Percentiles rank a stretch among this genome's conserved stretches.
Conservation (phyloP, 305 asterid genomes). For the Fraxinus velutina region DNA sequence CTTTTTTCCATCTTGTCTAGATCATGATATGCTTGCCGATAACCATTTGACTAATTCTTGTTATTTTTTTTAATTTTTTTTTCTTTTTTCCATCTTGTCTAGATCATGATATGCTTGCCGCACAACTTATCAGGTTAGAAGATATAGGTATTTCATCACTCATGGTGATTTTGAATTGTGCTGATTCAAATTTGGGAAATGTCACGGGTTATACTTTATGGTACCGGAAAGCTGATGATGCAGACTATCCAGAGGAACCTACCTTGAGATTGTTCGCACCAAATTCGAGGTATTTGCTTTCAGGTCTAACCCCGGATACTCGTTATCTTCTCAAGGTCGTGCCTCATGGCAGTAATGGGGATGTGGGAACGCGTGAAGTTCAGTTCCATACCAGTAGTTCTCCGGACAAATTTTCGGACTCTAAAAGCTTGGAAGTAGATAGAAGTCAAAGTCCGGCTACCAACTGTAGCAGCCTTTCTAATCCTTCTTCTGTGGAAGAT, state of each 20-base stretch:
- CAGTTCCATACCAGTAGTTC: conserved; percentile 36
- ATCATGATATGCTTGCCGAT: conserved; percentile 28
- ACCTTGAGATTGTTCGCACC: conserved; percentile 39
- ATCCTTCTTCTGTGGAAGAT: conserved; percentile 86
- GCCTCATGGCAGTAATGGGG: conserved; percentile 29
- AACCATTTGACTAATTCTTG: conserved; percentile 12
- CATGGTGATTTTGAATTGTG: conserved; percentile 37
- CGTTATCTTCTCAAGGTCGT: conserved; percentile 48
- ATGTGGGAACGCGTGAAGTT: conserved; percentile 37
- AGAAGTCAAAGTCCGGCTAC: conserved; percentile 56
- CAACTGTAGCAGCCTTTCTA: conserved; percentile 73
- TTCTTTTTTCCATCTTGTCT: conserved; percentile 12
- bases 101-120: conserved; percentile 39
- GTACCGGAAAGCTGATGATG: conserved; percentile 53
- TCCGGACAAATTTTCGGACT: conserved; percentile 24
- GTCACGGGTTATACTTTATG: conserved; percentile 41
- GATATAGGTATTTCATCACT: conserved; percentile 52
- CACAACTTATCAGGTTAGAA: conserved; percentile 52
- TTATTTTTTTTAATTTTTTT: not conserved
- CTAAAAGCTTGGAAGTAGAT: conserved; percentile 38
- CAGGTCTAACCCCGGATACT: conserved; percentile 46
- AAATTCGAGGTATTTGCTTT: conserved; percentile 39
- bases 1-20: conserved; percentile 30
- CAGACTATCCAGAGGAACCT: conserved; percentile 43
- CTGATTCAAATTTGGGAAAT: conserved; percentile 37